Evolutionary conservation across 2,329 filamentous ascomycete species (phyloP).

Genomic region (Spiromastix sp.): DNA sequence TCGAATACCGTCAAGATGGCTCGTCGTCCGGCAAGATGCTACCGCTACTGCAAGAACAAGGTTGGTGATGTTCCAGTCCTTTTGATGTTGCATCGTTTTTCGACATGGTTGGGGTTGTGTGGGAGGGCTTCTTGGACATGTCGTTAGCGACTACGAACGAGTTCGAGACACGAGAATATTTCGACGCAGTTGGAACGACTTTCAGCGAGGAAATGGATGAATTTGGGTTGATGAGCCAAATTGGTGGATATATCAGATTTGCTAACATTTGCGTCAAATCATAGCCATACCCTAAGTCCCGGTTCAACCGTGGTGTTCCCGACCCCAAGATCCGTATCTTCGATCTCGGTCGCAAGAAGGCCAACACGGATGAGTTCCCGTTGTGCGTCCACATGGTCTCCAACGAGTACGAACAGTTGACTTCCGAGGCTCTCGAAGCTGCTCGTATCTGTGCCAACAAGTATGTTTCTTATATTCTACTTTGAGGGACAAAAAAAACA

Average conservation of each 20-base stretch:
- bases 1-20: slow-evolving; percentile 89
- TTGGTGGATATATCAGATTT: too few relatives aligned
- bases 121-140: too few relatives aligned
- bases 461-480: slow-evolving; percentile 40
- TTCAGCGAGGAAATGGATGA: too few relatives aligned
- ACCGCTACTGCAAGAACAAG: slow-evolving; percentile 99
- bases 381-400: slow-evolving; percentile 98
- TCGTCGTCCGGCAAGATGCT: slow-evolving; percentile 97
- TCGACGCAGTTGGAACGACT: too few relatives aligned
- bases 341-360: slow-evolving; percentile 97
- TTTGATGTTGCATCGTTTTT: too few relatives aligned
- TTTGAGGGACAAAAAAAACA: not conserved
- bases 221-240: too few relatives aligned
- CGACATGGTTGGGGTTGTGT: slow-evolving; percentile 5
- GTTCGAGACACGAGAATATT: too few relatives aligned
- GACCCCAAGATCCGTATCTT: slow-evolving; percentile 86
- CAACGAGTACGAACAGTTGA: slow-evolving; percentile 99
- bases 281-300: slow-evolving; percentile 96
- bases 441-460: slow-evolving; percentile 99
- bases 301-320: slow-evolving; percentile 99
- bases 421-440: slow-evolving; percentile 97
- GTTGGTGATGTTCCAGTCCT: slow-evolving; percentile 44
- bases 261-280: slow-evolving; percentile 2
- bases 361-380: slow-evolving; percentile 98
- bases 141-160: too few relatives aligned